Base-by-base conservation (phyloP, 106 monocot species). In the Acanthochlamys bracteata region DNA sequence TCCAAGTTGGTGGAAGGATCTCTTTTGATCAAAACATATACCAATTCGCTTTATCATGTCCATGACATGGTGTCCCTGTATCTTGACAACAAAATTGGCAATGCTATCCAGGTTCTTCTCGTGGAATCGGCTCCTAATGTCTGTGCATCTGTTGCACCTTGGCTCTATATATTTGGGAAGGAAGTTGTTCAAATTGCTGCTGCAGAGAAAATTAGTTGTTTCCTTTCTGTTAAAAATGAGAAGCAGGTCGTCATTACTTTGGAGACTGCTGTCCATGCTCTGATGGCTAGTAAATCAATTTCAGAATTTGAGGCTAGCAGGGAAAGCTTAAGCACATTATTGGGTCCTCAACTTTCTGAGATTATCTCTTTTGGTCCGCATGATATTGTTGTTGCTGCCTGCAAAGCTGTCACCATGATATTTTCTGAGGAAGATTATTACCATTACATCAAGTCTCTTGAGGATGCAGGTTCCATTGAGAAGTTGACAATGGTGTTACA, bases 251-350 rank as follows among this genome's bases (percentile, higher is more conserved):
- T 60, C 39, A 55, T 55, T 42, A 60, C 62, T 33, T 55, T 83
- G 20, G 66, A 75, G 59, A 64, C 57, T 41, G 79, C 60, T 17
- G 33, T 68, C 12, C 62, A 75, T 49, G 70, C 75, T 75, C 68
- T 83, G 23, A 83, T 83, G 83, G 79, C 78, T n/a, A 79, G 79
- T 41, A 83, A 72, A 65, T 75, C 83, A n/a, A 79, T 79, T 60
- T 83, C 83, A 41, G 79, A 83, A 64, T 58, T 83, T 11, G 83
- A 83, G 57, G 72, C 71, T 40, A 72, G 78, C 67, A 78, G 63
- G 40, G 71, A 61, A 64, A 70, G 71, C 10, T 83, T 83, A 43
- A 72, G 74, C 45, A 45, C 23, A 21, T 64, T 79, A 64, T 42
- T 79, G 59, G 49, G 74, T 64, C 75, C 78, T 23, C 52, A 19